A percentile compares a stretch with the other conserved stretches of the same genome.
Conservation (phyloP, 495 filamentous ascomycete genomes). For the Collariella sp. region DNA sequence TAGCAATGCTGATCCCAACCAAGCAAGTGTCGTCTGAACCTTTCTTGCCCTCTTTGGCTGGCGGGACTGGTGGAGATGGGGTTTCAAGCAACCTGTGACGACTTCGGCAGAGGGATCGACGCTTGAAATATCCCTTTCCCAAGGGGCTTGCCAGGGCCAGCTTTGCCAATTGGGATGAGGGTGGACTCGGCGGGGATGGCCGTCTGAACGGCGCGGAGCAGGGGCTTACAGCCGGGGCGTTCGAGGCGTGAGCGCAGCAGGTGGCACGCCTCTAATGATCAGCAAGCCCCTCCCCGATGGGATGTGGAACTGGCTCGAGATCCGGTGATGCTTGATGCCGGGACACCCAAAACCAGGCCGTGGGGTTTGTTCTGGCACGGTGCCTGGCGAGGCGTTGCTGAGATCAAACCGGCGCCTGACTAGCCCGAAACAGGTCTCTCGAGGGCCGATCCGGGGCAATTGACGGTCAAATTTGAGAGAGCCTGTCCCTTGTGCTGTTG, state of each 20-base stretch:
- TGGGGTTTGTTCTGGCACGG: neutral
- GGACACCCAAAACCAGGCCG: neutral
- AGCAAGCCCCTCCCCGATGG: neutral
- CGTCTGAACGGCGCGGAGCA: slow-evolving; percentile 21
- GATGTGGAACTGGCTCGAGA: slow-evolving; percentile 15
- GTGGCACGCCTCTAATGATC: slow-evolving; percentile 10
- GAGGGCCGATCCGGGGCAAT: slow-evolving; percentile 26
- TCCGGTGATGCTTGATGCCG: slow-evolving; percentile 16
- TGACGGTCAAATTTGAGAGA: slow-evolving; percentile 26
- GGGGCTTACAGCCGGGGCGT: slow-evolving; percentile 20
- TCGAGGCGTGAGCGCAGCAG: slow-evolving; percentile 13
- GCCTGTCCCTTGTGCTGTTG: too few relatives aligned
- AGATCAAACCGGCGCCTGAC: slow-evolving; percentile 6
- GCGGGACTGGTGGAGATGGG: slow-evolving; percentile 36
- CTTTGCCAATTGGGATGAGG: slow-evolving; percentile 25
- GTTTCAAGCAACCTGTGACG: slow-evolving; percentile 37
- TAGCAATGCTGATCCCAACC: slow-evolving; percentile 18
- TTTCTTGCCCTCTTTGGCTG: slow-evolving; percentile 36
- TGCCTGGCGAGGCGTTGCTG: slow-evolving; percentile 2
- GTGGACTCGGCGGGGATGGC: slow-evolving; percentile 1
- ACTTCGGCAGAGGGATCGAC: slow-evolving; percentile 40
- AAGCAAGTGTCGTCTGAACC: slow-evolving; percentile 34
- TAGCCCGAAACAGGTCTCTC: slow-evolving; percentile 15
- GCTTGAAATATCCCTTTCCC: slow-evolving; percentile 33
- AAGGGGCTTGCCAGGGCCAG: slow-evolving; percentile 24